Conservation (phyloP, 495 filamentous ascomycete species). For the Hypoxylon lenormandii region DNA sequence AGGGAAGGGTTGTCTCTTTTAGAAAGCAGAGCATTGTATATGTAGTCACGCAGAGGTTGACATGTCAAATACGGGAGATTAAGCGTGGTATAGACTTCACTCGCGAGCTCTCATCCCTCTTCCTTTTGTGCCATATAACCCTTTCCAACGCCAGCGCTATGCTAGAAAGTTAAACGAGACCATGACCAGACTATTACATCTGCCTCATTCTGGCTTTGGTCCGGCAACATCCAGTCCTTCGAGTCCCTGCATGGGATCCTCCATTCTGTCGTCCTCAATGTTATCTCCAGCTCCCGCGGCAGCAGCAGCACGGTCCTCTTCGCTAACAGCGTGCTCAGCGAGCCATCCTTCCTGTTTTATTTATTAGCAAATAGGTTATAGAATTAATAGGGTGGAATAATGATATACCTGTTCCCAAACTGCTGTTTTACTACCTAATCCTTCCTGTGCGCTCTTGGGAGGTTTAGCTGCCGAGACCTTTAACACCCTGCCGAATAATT, state of each 20-base stretch:
- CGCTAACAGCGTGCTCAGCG: slow-evolving; percentile 86
- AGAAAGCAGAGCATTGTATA: slow-evolving; percentile 49
- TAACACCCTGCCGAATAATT: slow-evolving; percentile 92
- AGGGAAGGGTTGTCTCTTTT: slow-evolving; percentile 34
- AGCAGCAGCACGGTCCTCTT: slow-evolving; percentile 79
- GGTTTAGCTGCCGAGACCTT: slow-evolving; percentile 92
- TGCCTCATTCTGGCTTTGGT: slow-evolving; percentile 77
- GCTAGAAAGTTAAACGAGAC: slow-evolving; percentile 44
- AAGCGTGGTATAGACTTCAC: slow-evolving; percentile 45
- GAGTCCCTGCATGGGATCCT: slow-evolving; percentile 95
- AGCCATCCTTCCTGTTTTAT: slow-evolving; percentile 85
- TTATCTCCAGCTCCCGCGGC: slow-evolving; percentile 65
- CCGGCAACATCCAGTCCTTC: slow-evolving; percentile 94
- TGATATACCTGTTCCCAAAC: slow-evolving; percentile 93
- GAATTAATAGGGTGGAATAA: slow-evolving; percentile 9
- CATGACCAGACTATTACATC: slow-evolving; percentile 2
- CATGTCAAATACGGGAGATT: slow-evolving; percentile 46
- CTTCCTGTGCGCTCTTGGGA: slow-evolving; percentile 86
- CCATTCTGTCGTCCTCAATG: slow-evolving; percentile 64
- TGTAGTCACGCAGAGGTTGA: slow-evolving; percentile 38
- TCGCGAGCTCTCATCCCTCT: slow-evolving; percentile 38
- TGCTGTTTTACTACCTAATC: slow-evolving; percentile 91
- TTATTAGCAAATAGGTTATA: slow-evolving; percentile 49
- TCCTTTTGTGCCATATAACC: slow-evolving; percentile 33
- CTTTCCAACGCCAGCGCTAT: slow-evolving; percentile 61